A percentile compares a stretch with the other conserved stretches of the same genome.
Evolutionary conservation across 2,329 filamentous ascomycete species (phyloP).

Genomic region (Cladobotryum mycophilum): DNA sequence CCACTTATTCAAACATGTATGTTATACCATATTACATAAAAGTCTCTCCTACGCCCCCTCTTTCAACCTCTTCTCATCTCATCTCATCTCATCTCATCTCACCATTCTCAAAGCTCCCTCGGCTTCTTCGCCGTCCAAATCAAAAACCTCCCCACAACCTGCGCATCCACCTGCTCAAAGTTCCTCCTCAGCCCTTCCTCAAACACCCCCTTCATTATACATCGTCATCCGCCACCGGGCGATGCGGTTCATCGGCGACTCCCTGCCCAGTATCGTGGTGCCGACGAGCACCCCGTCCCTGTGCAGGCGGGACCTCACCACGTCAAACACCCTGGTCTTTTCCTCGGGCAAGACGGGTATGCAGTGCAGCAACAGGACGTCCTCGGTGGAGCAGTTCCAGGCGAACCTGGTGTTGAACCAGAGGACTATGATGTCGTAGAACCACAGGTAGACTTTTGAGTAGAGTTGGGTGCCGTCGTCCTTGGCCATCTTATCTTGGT

Average conservation of each 20-base stretch:
- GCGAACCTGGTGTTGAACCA: conserved; percentile 34
- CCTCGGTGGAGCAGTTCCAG: conserved; percentile 29
- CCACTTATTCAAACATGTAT: no score
- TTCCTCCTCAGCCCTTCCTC: conserved; percentile 26
- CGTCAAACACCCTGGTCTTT: conserved; percentile 16
- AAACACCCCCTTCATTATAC: conserved; percentile 31
- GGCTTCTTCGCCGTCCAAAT: conserved; percentile 31
- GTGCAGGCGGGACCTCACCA: conserved; percentile 13
- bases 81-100: conserved; percentile 2
- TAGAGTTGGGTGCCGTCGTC: conserved; percentile 7
- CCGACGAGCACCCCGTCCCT: conserved; percentile 20
- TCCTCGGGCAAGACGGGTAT: conserved; percentile 15
- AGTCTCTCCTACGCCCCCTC: background rate
- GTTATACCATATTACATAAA: no score
- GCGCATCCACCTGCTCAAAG: conserved; percentile 34
- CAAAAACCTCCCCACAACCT: conserved; percentile 31
- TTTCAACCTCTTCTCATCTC: no score
- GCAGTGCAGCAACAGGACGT: conserved; percentile 25
- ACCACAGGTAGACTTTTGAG: conserved; percentile 25
- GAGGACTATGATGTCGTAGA: conserved; percentile 33
- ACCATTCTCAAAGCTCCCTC: conserved; percentile 9
- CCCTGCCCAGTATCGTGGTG: conserved; percentile 18
- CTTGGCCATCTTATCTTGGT: background rate
- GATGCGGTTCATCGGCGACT: conserved; percentile 12
- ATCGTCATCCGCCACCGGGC: conserved; percentile 18